These are phyloP conservation scores for Marsdenia floribunda DNA, from an alignment of 257 asterid genomes.

Conservation along the genomic window DNA sequence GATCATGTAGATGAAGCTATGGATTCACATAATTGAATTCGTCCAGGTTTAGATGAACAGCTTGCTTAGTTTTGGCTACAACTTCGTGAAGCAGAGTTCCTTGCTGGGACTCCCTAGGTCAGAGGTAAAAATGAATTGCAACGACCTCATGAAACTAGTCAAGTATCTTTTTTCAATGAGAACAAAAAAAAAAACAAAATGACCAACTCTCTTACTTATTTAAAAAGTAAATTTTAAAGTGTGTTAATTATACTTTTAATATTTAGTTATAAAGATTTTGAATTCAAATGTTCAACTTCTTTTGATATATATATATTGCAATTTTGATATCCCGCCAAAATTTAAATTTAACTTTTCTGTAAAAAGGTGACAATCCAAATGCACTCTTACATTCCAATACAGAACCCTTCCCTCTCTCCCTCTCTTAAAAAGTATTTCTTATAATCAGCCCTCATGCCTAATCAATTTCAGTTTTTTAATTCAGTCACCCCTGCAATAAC, in stretches of 20 bases:
- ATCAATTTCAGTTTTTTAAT: background rate
- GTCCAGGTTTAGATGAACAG: background rate
- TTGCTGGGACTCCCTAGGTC: background rate
- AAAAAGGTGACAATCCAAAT: background rate
- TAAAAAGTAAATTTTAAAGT: too few species aligned
- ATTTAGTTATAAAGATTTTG: too few species aligned
- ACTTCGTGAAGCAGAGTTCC: background rate
- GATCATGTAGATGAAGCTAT: background rate
- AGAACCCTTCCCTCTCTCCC: background rate
- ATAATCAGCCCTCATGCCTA: background rate
- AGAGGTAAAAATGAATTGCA: background rate
- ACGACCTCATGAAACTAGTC: background rate
- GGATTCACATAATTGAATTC: background rate
- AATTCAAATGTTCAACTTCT: too few species aligned
- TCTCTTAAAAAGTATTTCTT: background rate
- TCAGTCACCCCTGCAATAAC: background rate
- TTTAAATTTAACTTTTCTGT: too few species aligned
- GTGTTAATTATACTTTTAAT: too few species aligned
- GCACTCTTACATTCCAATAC: background rate
- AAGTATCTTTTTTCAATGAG: too few species aligned
- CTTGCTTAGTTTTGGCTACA: background rate
- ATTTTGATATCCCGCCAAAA: too few species aligned
- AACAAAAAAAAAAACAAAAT: too few species aligned
- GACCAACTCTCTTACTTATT: too few species aligned
- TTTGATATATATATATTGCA: too few species aligned